A percentile compares a stretch with the other conserved stretches of the same genome.
Evolutionary conservation across 2,329 filamentous ascomycete genomes (phyloP).

Genomic region (Fusarium buharicum): DNA sequence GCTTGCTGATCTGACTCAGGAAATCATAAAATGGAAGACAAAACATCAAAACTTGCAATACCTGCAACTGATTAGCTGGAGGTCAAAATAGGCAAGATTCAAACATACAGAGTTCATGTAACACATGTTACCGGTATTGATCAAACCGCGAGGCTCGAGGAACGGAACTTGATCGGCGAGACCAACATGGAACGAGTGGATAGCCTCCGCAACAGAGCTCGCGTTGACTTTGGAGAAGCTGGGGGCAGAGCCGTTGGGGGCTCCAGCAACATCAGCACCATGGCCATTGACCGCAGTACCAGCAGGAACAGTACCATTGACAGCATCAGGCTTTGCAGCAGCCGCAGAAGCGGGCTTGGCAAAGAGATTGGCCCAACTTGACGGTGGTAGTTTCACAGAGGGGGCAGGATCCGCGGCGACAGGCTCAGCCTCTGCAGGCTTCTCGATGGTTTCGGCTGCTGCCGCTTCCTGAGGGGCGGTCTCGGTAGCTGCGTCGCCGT

Average conservation of each 20-base stretch:
- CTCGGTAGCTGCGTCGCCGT: conserved; percentile 34
- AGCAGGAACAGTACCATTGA: conserved; percentile 45
- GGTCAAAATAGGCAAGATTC: neutral
- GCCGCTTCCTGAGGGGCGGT: conserved; percentile 18
- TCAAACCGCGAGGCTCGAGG: conserved; percentile 89
- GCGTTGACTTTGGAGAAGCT: conserved; percentile 59
- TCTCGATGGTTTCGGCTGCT: conserved; percentile 34
- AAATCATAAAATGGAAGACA: conserved; percentile 96
- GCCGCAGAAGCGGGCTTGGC: conserved; percentile 44
- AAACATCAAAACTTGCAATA: conserved; percentile 94
- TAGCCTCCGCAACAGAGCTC: conserved; percentile 77
- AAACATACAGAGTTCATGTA: conserved; percentile 97
- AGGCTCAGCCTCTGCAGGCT: conserved; percentile 41
- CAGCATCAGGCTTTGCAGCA: conserved; percentile 24
- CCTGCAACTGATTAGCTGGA: conserved; percentile 63
- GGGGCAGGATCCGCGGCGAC: conserved; percentile 31
- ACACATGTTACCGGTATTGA: conserved; percentile 99
- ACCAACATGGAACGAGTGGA: conserved; percentile 77
- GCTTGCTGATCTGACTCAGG: conserved; percentile 84
- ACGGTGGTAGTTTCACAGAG: conserved; percentile 48
- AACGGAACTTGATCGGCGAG: conserved; percentile 77
- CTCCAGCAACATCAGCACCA: conserved; percentile 26
- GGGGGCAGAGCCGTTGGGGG: conserved; percentile 41
- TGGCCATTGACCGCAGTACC: conserved; percentile 42
- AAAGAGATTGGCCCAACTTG: conserved; percentile 57